phyloP scores from a whole-genome alignment of 495 filamentous ascomycete genomes.

The Baudoinia panamericana region DNA sequence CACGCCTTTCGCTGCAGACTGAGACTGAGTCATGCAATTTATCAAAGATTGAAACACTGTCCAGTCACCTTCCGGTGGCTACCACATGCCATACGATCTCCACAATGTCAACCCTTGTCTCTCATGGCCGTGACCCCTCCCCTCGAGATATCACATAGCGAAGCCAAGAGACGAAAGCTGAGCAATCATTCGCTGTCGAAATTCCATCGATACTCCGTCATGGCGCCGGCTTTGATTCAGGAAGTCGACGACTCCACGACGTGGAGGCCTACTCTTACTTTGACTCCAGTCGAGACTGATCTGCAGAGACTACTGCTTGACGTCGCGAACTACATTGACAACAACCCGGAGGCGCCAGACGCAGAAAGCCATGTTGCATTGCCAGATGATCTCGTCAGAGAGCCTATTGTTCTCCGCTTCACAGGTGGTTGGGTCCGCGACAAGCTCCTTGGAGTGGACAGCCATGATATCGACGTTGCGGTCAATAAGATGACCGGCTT shows the following conservation, averaged over 20 bases:
- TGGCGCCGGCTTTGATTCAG: slow-evolving; percentile 15
- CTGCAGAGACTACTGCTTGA: slow-evolving; percentile 61
- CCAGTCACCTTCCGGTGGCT: not conserved
- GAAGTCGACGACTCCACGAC: slow-evolving; percentile 14
- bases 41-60: not conserved
- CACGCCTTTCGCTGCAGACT: not conserved
- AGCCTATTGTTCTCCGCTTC: slow-evolving; percentile 53
- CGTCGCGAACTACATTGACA: slow-evolving; percentile 54
- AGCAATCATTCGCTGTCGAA: not conserved
- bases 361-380: slow-evolving; percentile 21
- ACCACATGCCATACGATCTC: not conserved
- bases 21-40: not conserved
- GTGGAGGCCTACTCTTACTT: slow-evolving; percentile 30
- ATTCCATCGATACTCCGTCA: not conserved
- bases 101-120: not conserved
- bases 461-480: slow-evolving; percentile 87
- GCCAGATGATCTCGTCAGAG: slow-evolving; percentile 31
- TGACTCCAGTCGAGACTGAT: slow-evolving; percentile 54
- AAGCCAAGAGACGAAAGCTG: slow-evolving; percentile 12
- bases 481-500: slow-evolving; percentile 93
- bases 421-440: slow-evolving; percentile 98
- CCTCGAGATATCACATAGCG: slow-evolving; percentile 10
- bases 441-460: slow-evolving; percentile 69
- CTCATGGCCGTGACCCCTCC: slow-evolving; percentile 15
- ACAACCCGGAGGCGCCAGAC: slow-evolving; percentile 9